phyloP scores from a whole-genome alignment of 2,329 filamentous ascomycete species.

The Epichloe aotearoae region DNA sequence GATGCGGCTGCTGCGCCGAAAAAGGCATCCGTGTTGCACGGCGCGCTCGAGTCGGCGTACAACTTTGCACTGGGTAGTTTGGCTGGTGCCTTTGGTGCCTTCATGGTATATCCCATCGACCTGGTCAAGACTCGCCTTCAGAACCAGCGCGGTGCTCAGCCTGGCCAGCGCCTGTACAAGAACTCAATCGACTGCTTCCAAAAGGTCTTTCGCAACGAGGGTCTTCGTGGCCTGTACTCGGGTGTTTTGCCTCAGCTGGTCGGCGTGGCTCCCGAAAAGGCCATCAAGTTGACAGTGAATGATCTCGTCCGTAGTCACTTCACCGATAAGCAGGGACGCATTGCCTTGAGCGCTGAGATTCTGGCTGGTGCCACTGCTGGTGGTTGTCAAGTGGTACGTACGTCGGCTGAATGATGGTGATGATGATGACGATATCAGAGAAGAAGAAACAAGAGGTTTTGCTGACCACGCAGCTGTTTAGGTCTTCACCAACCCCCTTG shows the following conservation, averaged over 20 bases:
- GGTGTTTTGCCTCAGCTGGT: conserved; percentile 91
- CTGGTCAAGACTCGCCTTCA: conserved; percentile 97
- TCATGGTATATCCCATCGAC: conserved; percentile 99
- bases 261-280: conserved; percentile 97
- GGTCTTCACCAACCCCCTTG: conserved; percentile 97
- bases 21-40: conserved; percentile 36
- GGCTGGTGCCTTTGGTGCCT: conserved; percentile 92
- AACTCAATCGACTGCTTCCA: conserved; percentile 92
- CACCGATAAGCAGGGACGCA: conserved; percentile 63
- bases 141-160: conserved; percentile 75
- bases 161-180: conserved; percentile 84
- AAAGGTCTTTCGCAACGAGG: conserved; percentile 90
- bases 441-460: neutral
- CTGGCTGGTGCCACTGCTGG: conserved; percentile 82
- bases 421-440: neutral
- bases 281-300: conserved; percentile 98
- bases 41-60: conserved; percentile 58
- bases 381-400: conserved; percentile 91
- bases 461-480: conserved; percentile 19
- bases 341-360: conserved; percentile 60
- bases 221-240: conserved; percentile 79
- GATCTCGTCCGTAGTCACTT: conserved; percentile 72
- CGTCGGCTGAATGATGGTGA: conserved; percentile 24
- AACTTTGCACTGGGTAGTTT: conserved; percentile 83
- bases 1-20: conserved; percentile 23